Base-by-base conservation (phyloP, 345 rosid species). In the Ailanthus altissimus region DNA sequence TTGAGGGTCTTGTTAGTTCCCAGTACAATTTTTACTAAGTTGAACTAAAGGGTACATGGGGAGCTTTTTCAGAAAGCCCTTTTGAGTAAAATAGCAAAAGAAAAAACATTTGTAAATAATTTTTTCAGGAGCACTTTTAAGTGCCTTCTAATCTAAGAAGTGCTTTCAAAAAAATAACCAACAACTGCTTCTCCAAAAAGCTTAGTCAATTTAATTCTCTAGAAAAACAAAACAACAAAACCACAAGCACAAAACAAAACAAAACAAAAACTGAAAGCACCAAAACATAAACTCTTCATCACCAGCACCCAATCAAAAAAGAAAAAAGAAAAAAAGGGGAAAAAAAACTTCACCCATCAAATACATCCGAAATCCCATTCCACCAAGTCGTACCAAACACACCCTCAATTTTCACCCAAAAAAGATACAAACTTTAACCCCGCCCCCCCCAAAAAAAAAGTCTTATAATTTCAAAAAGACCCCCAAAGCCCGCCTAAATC, bases 311-410 rank as follows among this genome's bases (percentile, higher is more conserved):
- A 32, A 32, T 3, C 38, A 72, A 50, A 21, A 50, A 72, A 76
- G n/a, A n/a, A n/a, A n/a, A n/a, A n/a, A n/a, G n/a, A n/a, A n/a
- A n/a, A n/a, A n/a, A n/a, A n/a, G n/a, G n/a, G n/a, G n/a, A n/a
- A 23, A 16, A 53, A 81, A 43, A 23, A 10, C 76, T 54, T 57
- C 60, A 28, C 18, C 64, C 67, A 32, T 58, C 65, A 45, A 69
- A 23, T 5, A 51, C 58, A 66, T 16, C 72, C 26, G 7, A 61
- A 60, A 61, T 59, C 57, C 58, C 25, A 61, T 60, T 13, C 38
- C 11, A 18, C 38, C 10, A 32, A 32, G 1, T 32, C 38, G 38
- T 32, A 49, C 69, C 49, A 64, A 63, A 64, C 47, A 10, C 45
- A 40, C 32, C 75, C n/a, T n/a, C 50, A 58, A 42, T 4, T 45